A percentile compares a stretch with the other conserved stretches of the same genome.
These are phyloP conservation scores for Flaveria floridana DNA, from an alignment of 140 eudicot genomes.

Conservation along the genomic window DNA sequence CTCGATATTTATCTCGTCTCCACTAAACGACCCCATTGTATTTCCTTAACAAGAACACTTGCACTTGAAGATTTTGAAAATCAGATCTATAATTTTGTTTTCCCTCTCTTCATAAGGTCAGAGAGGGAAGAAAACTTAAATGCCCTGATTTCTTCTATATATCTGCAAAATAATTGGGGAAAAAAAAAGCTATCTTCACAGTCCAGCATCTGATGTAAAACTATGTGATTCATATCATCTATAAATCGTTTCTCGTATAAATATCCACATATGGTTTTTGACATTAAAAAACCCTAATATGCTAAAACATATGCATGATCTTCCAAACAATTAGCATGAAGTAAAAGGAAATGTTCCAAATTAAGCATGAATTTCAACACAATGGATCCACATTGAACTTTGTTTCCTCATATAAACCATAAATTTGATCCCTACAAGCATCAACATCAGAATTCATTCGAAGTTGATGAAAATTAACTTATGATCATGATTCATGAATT, in stretches of 20 bases:
- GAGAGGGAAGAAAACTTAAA: constrained; percentile 38
- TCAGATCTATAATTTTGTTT: constrained; percentile 12
- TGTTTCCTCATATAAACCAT: constrained; percentile 21
- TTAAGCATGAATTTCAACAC: neutral
- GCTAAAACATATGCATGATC: neutral
- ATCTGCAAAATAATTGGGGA: constrained; percentile 19
- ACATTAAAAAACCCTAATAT: neutral
- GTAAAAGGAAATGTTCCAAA: neutral
- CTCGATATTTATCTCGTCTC: constrained; percentile 38
- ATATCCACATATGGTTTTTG: neutral
- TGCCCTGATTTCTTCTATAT: constrained; percentile 16
- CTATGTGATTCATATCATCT: constrained; percentile 2
- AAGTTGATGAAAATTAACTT: neutral
- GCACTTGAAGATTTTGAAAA: constrained; percentile 40
- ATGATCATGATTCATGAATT: constrained; percentile 13
- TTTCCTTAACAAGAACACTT: constrained; percentile 29
- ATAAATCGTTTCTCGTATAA: neutral
- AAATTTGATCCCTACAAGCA: constrained; percentile 2
- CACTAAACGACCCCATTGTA: constrained; percentile 51
- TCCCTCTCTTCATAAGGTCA: constrained; percentile 38
- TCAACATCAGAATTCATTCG: neutral
- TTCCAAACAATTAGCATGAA: neutral
- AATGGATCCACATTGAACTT: neutral
- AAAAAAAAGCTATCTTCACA: neutral
- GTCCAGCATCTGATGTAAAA: constrained; percentile 21